Evolutionary conservation across 2,329 filamentous ascomycete species (phyloP), one percentile per base, ranked within the genome.

Genomic region (Neonectria faginata): DNA sequence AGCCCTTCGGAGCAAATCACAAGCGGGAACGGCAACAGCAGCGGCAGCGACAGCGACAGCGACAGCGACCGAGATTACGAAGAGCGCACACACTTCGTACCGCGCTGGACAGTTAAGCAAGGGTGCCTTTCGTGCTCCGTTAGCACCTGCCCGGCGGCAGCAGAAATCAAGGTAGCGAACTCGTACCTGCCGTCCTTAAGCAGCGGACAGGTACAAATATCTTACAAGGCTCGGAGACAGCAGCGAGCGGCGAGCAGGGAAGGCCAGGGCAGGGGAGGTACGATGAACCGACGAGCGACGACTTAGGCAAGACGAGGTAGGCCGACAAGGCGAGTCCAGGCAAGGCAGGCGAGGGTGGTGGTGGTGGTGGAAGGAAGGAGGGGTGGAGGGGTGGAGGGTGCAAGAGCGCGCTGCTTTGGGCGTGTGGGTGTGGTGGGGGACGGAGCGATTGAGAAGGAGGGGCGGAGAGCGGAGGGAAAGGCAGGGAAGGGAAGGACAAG

Each of bases 361-460:
- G 70, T 67, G 70, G 69, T 52, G 36, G 61, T 53, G 47, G 39
- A 67, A 31, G 65, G 65, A 65, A 69, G 70, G 69, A 72, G 68
- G 56, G 45, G 62, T 54, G 48, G 47, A 67, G 48, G 67, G 63
- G 69, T 72, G 68, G 53, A 69, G 67, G 63, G 69, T 72, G 68
- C 56, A 69, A 47, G 57, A 62, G 50, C 44, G 65, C 63, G 60
- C 51, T 71, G 60, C 57, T 68, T 65, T 31, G 60, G 67, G 70
- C 33, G 61, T 70, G 64, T 60, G 67, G 62, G 63, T 67, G 65
- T 72, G 66, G 70, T 73, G 70, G 70, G 70, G 70, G 70, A 73
- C 60, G 64, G 70, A 59, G 66, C 65, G 68, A 72, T 70, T 70
- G 67, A 59, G 67, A 69, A 69, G 68, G 62, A 67, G 64, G 57